Percentiles rank a stretch among this genome's conserved stretches.
Conservation (phyloP, 2,329 filamentous ascomycete species). For the Pseudogymnoascus sp. region DNA sequence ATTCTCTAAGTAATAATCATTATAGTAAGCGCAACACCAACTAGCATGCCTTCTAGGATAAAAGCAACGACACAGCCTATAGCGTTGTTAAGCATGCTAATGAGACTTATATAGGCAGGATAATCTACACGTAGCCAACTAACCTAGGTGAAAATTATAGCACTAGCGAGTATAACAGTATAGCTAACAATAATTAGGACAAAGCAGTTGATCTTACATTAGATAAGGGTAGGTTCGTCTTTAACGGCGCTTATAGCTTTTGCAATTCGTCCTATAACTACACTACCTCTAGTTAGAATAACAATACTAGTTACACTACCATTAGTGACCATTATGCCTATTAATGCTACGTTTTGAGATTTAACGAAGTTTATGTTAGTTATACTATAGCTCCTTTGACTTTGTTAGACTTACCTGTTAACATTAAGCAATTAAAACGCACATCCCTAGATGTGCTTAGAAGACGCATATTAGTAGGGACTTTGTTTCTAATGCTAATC, state of each 20-base stretch:
- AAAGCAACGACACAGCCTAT: constrained; percentile 55
- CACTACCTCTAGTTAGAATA: constrained; percentile 66
- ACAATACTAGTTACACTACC: constrained; percentile 89
- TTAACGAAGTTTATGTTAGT: constrained; percentile 75
- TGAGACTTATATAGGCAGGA: constrained; percentile 36
- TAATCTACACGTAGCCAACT: constrained; percentile 38
- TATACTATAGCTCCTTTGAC: constrained; percentile 71
- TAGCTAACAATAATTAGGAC: constrained; percentile 38
- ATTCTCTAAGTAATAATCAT: constrained; percentile 71
- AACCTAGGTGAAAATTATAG: constrained; percentile 42
- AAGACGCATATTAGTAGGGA: constrained; percentile 83
- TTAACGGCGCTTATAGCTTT: constrained; percentile 36
- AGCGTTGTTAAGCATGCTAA: constrained; percentile 41
- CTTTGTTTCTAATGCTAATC: constrained; percentile 82
- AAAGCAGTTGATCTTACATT: constrained; percentile 39
- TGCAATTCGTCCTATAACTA: constrained; percentile 66
- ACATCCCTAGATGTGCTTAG: constrained; percentile 79
- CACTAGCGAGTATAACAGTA: constrained; percentile 34
- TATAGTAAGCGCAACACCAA: constrained; percentile 60
- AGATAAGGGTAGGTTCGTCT: constrained; percentile 35
- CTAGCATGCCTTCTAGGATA: constrained; percentile 65
- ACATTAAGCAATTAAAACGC: constrained; percentile 96
- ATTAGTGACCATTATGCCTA: constrained; percentile 95
- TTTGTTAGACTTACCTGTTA: constrained; percentile 96
- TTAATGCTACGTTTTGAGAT: constrained; percentile 99